A percentile compares a stretch with the other conserved stretches of the same genome.
Evolutionary conservation across 1,284 basidiomycete species (phyloP).

Genomic region (Pyrrhoderma lamaoense): DNA sequence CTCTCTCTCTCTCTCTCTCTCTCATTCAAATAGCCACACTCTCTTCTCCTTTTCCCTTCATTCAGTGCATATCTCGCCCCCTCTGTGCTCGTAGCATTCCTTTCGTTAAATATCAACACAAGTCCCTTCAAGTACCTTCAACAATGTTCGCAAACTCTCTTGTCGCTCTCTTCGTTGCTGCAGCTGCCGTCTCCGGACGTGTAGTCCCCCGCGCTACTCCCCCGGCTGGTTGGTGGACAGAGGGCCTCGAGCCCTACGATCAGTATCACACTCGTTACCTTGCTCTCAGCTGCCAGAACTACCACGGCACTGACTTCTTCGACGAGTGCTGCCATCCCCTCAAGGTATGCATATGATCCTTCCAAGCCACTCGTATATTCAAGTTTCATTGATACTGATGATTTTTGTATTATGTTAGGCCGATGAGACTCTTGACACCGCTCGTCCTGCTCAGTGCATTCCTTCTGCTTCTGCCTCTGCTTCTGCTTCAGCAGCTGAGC

Average conservation of each 20-base stretch:
- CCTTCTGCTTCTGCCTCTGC: slow-evolving; percentile 22
- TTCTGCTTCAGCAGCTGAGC: slow-evolving; percentile 22
- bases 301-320: slow-evolving; percentile 67
- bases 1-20: slow-evolving; percentile 20
- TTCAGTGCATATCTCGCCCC: slow-evolving; percentile 14
- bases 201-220: slow-evolving; percentile 40
- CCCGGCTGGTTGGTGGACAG: slow-evolving; percentile 37
- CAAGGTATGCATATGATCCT: slow-evolving; percentile 3
- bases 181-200: slow-evolving; percentile 36
- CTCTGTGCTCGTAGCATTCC: slow-evolving; percentile 11
- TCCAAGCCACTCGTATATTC: background rate
- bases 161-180: slow-evolving; percentile 42
- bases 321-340: slow-evolving; percentile 51
- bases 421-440: slow-evolving; percentile 11
- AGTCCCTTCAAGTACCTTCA: too few relatives aligned
- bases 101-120: slow-evolving; percentile 18
- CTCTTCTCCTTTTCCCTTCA: slow-evolving; percentile 24
- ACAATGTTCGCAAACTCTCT: slow-evolving; percentile 41
- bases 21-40: slow-evolving; percentile 24
- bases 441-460: slow-evolving; percentile 16
- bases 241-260: slow-evolving; percentile 41
- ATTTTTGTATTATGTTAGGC: slow-evolving; percentile 3
- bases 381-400: background rate
- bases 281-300: slow-evolving; percentile 44
- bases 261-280: slow-evolving; percentile 61